Evolutionary conservation across 495 filamentous ascomycete genomes (phyloP).

Genomic region (Penicillium argentinense): DNA sequence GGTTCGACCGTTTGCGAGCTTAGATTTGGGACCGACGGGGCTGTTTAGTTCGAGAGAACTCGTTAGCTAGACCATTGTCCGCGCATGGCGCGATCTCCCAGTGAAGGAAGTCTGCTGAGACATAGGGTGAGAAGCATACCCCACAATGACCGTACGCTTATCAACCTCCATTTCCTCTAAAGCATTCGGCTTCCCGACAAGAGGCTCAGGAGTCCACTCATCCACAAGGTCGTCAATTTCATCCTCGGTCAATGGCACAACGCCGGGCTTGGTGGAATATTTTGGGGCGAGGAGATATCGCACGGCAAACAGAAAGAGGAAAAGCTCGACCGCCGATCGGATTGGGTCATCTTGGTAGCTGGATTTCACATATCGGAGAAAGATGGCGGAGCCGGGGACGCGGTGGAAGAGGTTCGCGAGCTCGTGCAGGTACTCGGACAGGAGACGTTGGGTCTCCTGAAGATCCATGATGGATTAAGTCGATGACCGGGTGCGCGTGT

Average conservation of each 20-base stretch:
- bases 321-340: conserved; percentile 87
- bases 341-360: conserved; percentile 98
- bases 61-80: conserved; percentile 11
- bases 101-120: conserved; percentile 12
- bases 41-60: conserved; percentile 41
- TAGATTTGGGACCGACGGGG: conserved; percentile 85
- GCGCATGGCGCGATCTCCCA: neutral
- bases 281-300: conserved; percentile 88
- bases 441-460: conserved; percentile 71
- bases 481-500: conserved; percentile 13
- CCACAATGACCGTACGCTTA: conserved; percentile 80
- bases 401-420: conserved; percentile 76
- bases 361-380: conserved; percentile 90
- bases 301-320: conserved; percentile 93
- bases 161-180: conserved; percentile 83
- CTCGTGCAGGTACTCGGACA: conserved; percentile 64
- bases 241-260: conserved; percentile 85
- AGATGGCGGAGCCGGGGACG: conserved; percentile 88
- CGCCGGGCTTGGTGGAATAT: conserved; percentile 86
- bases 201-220: conserved; percentile 93
- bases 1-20: conserved; percentile 83
- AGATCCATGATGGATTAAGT: conserved; percentile 76
- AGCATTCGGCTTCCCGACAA: conserved; percentile 68
- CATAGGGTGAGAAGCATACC: too few relatives aligned
- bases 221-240: conserved; percentile 97